Percentiles rank a stretch among this genome's conserved stretches.
phyloP scores from a whole-genome alignment of 2,329 filamentous ascomycete species.

The Nakataea oryzae region DNA sequence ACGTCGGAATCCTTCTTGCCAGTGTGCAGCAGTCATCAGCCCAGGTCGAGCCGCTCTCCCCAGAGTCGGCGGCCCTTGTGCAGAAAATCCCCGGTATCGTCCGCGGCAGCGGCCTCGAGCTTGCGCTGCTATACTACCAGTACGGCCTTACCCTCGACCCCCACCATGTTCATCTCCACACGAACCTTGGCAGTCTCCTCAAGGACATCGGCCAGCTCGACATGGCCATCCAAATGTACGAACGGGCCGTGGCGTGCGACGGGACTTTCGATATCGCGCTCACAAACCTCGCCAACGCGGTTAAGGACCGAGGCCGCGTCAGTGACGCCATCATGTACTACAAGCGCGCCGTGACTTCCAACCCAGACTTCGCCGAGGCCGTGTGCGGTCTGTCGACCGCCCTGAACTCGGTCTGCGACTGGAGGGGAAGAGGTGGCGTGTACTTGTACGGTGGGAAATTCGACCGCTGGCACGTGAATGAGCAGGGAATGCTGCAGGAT shows the following conservation, averaged over 20 bases:
- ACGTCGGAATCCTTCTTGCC: constrained; percentile 93
- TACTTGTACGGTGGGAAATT: constrained; percentile 60
- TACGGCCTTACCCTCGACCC: constrained; percentile 82
- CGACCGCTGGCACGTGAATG: constrained; percentile 91
- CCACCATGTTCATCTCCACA: constrained; percentile 91
- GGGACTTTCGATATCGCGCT: constrained; percentile 93
- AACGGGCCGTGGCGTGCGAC: constrained; percentile 85
- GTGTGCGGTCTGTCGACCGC: constrained; percentile 93
- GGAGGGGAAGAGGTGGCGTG: constrained; percentile 81
- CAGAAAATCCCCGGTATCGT: constrained; percentile 62
- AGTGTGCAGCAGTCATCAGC: constrained; percentile 66
- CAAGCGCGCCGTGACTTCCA: constrained; percentile 78
- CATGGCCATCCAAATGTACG: constrained; percentile 92
- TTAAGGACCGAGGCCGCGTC: constrained; percentile 91
- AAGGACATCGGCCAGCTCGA: constrained; percentile 94
- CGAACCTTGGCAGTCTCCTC: constrained; percentile 85
- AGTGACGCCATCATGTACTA: constrained; percentile 90
- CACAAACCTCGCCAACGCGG: constrained; percentile 92
- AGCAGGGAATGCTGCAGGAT: constrained; percentile 72
- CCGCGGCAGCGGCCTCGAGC: constrained; percentile 75
- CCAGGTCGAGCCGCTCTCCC: constrained; percentile 11
- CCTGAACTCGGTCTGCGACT: constrained; percentile 92
- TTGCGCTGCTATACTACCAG: constrained; percentile 90
- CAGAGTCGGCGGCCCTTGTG: constrained; percentile 5
- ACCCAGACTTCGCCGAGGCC: constrained; percentile 91